Evolutionary conservation across 768 basidiomycete species (phyloP).

Genomic region (Terana coerulea): DNA sequence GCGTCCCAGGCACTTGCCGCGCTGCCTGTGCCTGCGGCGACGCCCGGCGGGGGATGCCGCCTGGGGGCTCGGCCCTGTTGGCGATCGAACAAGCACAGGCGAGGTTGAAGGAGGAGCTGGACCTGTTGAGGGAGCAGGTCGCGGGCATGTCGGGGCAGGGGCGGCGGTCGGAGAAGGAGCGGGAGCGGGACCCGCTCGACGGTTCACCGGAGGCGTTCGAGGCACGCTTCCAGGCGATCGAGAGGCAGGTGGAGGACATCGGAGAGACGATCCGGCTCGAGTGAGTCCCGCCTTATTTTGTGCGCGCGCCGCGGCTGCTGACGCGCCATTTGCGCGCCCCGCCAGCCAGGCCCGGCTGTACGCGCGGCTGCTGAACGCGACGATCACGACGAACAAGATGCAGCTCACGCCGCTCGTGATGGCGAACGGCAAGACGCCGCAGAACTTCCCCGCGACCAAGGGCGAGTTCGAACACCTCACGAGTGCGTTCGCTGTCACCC

Average conservation of each 20-base stretch:
- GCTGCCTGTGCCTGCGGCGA: too few relatives aligned
- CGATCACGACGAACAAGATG: slow-evolving; percentile 30
- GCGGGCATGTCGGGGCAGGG: background rate
- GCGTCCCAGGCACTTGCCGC: slow-evolving; percentile 36
- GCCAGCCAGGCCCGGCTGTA: slow-evolving; percentile 37
- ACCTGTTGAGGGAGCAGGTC: slow-evolving; percentile 26
- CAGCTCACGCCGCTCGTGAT: slow-evolving; percentile 27
- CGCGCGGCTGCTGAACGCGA: slow-evolving; percentile 33
- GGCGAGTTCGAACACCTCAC: slow-evolving; percentile 46
- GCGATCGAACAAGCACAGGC: slow-evolving; percentile 32
- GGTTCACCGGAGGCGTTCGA: slow-evolving; percentile 12
- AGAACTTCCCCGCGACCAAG: slow-evolving; percentile 34
- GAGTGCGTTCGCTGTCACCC: slow-evolving; percentile 26
- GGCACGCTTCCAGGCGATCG: slow-evolving; percentile 30
- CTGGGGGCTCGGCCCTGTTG: slow-evolving; percentile 17
- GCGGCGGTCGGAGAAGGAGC: slow-evolving; percentile 1
- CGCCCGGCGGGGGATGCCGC: slow-evolving; percentile 12
- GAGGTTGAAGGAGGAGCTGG: slow-evolving; percentile 29
- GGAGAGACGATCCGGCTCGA: slow-evolving; percentile 32
- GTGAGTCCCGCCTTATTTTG: slow-evolving; percentile 22
- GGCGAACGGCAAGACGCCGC: slow-evolving; percentile 32
- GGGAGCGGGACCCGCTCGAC: slow-evolving; percentile 4
- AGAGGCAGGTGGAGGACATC: slow-evolving; percentile 32
- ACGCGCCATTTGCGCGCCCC: too few relatives aligned
- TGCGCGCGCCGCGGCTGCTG: too few relatives aligned